phyloP scores from a whole-genome alignment of 768 basidiomycete species.

The Mycena rosella region DNA sequence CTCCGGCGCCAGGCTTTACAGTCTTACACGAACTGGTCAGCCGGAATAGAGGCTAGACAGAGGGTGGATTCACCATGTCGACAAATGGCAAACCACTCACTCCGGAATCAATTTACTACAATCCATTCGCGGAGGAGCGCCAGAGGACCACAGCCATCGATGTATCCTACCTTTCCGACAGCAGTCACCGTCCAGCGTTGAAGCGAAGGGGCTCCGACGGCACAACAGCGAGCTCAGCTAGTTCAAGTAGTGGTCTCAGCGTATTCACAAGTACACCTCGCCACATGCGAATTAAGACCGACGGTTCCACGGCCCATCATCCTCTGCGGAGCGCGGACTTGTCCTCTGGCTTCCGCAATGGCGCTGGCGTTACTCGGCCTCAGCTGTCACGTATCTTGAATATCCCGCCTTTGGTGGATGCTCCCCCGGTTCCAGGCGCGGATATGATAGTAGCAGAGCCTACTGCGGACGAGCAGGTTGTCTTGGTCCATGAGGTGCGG shows the following conservation, averaged over 20 bases:
- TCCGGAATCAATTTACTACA: constrained; percentile 36
- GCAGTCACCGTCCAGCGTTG: constrained; percentile 24
- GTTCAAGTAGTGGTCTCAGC: constrained; percentile 36
- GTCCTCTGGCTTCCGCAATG: constrained; percentile 37
- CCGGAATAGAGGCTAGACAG: background rate
- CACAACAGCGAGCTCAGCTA: constrained; percentile 27
- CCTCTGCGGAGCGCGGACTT: constrained; percentile 46
- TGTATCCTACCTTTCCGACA: constrained; percentile 11
- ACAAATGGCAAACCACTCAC: constrained; percentile 29
- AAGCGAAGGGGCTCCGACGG: constrained; percentile 25
- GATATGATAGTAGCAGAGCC: constrained; percentile 34
- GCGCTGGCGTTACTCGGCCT: constrained; percentile 47
- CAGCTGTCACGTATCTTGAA: constrained; percentile 55
- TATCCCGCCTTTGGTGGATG: constrained; percentile 47
- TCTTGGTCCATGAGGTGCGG: constrained; percentile 71
- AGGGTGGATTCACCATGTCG: constrained; percentile 11
- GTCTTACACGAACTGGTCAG: background rate
- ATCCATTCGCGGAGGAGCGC: constrained; percentile 35
- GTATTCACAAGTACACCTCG: constrained; percentile 31
- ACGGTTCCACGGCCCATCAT: constrained; percentile 38
- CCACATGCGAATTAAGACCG: constrained; percentile 27
- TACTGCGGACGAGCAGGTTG: constrained; percentile 59
- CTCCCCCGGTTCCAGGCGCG: constrained; percentile 39
- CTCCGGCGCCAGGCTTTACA: no score
- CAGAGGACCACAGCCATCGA: constrained; percentile 33